Evolutionary conservation across 495 filamentous ascomycete genomes (phyloP), one percentile per base, ranked within the genome.

Genomic region (Choiromyces venosus): DNA sequence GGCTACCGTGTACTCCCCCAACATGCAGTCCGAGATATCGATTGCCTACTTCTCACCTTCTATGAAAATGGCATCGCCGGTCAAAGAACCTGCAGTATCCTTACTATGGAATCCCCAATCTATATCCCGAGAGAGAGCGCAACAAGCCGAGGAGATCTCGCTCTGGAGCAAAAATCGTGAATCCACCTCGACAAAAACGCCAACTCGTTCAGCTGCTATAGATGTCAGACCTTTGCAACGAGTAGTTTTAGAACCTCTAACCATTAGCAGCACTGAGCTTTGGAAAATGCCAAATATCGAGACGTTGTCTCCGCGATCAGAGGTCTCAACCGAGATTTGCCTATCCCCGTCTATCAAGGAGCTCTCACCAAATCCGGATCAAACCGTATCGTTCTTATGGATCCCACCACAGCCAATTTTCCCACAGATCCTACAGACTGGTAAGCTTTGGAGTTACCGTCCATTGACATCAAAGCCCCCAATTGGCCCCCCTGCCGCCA

Each of bases 1-100:
- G 33, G 42, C 70, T 29, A 79, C 67, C 9, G 67, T 79, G 56
- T 79, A 79, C 37, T 72, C 56, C 46, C 75, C 75, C 2, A 77
- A 69, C 29, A 40, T 66, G 35, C 69, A 14, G 9, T 76, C 75
- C 37, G 52, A 74, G 52, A 5, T 61, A 61, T 61, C 52, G n/a
- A 25, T 29, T 61, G 7, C n/a, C 10, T 33, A 25, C 29, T 61
- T 61, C 25, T 61, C 52, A 4, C 52, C 52, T 33, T 61, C 25
- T 29, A 33, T 61, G 52, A 16, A 5, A 12, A 12, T 61, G 16
- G 25, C 0, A 25, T 33, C 25, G 25, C 52, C 52, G 25, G 52
- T 6, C 25, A 21, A 29, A 21, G 5, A 7, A 4, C n/a, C 52
- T 10, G 9, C 25, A 6, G 52, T 16, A 12, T 61, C 52, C 9